These are phyloP conservation scores for Calophaca sinica DNA, from an alignment of 306 rosid genomes.

Conservation along the genomic window DNA sequence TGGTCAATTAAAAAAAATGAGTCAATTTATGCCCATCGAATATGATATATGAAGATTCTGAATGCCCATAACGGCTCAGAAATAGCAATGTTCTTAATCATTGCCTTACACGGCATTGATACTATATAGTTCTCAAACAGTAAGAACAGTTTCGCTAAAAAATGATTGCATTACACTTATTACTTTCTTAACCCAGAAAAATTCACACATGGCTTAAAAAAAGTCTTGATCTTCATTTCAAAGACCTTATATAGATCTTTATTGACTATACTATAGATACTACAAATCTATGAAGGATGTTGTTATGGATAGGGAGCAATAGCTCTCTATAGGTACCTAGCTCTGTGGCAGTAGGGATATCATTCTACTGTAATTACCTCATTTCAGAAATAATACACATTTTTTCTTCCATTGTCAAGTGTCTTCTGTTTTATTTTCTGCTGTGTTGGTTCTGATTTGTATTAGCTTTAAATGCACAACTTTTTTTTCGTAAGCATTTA, in stretches of 20 bases:
- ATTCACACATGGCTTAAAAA: slow-evolving; percentile 4
- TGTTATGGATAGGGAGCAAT: neutral
- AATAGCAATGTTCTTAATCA: slow-evolving; percentile 29
- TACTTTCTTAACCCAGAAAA: slow-evolving; percentile 28
- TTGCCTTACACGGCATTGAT: slow-evolving; percentile 6
- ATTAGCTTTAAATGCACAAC: no score
- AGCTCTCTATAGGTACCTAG: neutral
- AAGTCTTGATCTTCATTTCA: slow-evolving; percentile 22
- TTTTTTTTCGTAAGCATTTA: no score
- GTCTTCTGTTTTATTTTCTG: neutral
- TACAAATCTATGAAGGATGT: neutral
- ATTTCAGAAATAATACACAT: neutral
- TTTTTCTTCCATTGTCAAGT: neutral
- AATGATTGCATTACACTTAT: slow-evolving; percentile 20
- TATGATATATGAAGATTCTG: slow-evolving; percentile 31
- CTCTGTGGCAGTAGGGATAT: neutral
- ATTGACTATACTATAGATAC: neutral
- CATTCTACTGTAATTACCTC: neutral
- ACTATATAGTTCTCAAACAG: slow-evolving; percentile 20
- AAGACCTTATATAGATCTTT: slow-evolving; percentile 15
- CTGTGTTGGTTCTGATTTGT: neutral
- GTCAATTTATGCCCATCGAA: slow-evolving; percentile 6
- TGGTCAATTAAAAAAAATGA: slow-evolving; percentile 2
- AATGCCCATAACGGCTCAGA: slow-evolving; percentile 16
- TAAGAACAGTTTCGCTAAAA: neutral